Percentiles rank a stretch among this genome's conserved stretches.
Conservation (phyloP, 2,329 filamentous ascomycete species). For the Pseudogymnoascus sp. region DNA sequence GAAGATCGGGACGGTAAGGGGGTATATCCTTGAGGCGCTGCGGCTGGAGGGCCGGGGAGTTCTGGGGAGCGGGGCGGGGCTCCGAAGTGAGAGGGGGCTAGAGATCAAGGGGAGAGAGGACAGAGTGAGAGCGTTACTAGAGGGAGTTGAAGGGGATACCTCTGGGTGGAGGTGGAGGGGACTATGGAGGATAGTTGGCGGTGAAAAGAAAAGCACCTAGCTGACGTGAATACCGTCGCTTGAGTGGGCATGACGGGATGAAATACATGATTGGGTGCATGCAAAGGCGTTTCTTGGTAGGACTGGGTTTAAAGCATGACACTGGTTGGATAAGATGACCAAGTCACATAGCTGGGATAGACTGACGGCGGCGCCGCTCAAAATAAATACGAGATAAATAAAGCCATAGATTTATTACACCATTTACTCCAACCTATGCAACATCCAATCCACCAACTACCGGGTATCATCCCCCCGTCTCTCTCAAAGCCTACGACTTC, state of each 20-base stretch:
- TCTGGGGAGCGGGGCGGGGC: constrained; percentile 7
- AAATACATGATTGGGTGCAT: not conserved
- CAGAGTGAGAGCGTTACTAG: constrained; percentile 40
- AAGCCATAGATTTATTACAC: not conserved
- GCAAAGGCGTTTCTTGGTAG: not conserved
- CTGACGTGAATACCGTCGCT: not conserved
- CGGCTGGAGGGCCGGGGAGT: constrained; percentile 31
- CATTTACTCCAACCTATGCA: constrained; percentile 6
- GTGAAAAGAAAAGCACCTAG: not conserved
- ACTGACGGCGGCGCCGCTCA: not conserved
- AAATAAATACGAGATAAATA: constrained; percentile 3
- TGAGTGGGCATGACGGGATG: not conserved
- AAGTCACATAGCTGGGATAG: constrained; percentile 5
- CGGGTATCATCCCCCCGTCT: constrained; percentile 1
- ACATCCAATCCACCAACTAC: not conserved
- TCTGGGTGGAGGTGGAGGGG: not conserved
- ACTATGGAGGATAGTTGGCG: constrained; percentile 5
- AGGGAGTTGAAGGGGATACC: constrained; percentile 3
- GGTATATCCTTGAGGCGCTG: constrained; percentile 51
- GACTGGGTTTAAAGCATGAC: not conserved
- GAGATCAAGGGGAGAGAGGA: constrained; percentile 39
- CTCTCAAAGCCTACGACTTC: constrained; percentile 4
- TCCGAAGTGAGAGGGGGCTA: not conserved
- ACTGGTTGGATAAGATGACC: not conserved
- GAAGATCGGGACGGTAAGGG: constrained; percentile 43